Percentiles rank a stretch among this genome's conserved stretches.
Conservation (phyloP, 2,329 filamentous ascomycete species). For the Arthrobotrys sphaeroides region DNA sequence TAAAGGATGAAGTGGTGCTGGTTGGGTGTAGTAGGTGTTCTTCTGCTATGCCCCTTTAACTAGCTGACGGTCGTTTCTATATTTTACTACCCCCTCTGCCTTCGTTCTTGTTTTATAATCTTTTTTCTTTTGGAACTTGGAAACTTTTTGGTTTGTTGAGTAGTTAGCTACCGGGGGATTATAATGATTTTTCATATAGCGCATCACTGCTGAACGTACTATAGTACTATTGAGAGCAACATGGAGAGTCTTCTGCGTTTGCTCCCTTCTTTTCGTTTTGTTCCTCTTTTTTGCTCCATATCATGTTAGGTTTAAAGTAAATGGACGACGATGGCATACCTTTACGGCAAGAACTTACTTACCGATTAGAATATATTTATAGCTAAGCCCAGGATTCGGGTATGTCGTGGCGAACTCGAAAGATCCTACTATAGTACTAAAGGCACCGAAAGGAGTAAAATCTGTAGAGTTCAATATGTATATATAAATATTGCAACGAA, state of each 20-base stretch:
- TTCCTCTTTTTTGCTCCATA: neutral
- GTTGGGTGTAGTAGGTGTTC: neutral
- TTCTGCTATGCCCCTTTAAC: neutral
- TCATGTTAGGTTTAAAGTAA: slow-evolving; percentile 8
- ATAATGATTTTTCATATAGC: slow-evolving; percentile 20
- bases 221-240: neutral
- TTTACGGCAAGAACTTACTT: no score
- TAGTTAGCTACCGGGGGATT: slow-evolving; percentile 1
- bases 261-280: neutral
- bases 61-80: neutral
- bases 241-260: neutral
- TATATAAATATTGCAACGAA: no score
- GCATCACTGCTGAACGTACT: neutral
- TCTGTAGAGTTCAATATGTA: no score
- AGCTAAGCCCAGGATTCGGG: no score
- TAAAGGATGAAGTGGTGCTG: neutral
- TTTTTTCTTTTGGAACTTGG: neutral
- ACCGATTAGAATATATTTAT: no score
- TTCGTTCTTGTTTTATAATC: slow-evolving; percentile 2
- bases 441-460: no score
- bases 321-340: neutral
- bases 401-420: no score
- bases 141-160: neutral
- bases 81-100: neutral
- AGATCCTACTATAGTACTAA: no score